phyloP scores from a whole-genome alignment of 2,329 filamentous ascomycete genomes.

The Fusarium newnesense region DNA sequence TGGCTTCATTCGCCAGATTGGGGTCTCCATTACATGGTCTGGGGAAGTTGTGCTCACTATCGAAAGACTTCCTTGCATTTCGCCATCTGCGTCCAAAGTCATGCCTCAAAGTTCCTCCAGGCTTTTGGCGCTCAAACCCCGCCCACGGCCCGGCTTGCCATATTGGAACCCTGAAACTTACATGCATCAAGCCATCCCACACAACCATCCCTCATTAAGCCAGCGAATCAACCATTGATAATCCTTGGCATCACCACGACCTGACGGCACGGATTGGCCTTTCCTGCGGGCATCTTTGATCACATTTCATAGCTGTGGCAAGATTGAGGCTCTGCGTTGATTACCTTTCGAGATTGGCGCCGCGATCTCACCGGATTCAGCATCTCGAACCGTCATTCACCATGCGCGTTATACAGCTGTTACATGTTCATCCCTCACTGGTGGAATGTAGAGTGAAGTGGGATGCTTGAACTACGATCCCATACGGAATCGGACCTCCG shows the following conservation, averaged over 20 bases:
- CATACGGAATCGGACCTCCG: conserved; percentile 4
- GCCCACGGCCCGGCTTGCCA: conserved; percentile 39
- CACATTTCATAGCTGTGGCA: conserved; percentile 6
- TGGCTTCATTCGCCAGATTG: conserved; percentile 25
- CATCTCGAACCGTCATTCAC: conserved; percentile 12
- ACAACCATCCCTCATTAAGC: conserved; percentile 22
- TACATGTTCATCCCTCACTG: conserved; percentile 36
- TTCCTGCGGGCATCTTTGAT: conserved; percentile 1
- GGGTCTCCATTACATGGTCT: conserved; percentile 15
- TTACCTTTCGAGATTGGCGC: conserved; percentile 5
- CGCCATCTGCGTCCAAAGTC: conserved; percentile 33
- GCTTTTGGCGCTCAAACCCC: conserved; percentile 27
- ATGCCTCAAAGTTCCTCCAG: conserved; percentile 33
- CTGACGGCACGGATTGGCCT: conserved; percentile 21
- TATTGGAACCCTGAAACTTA: conserved; percentile 18
- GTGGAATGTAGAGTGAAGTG: conserved; percentile 22
- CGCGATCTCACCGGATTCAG: conserved; percentile 15
- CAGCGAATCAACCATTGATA: conserved; percentile 26
- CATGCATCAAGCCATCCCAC: conserved; percentile 34
- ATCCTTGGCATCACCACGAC: conserved; percentile 21
- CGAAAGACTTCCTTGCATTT: conserved; percentile 25
- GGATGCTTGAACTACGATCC: conserved; percentile 14
- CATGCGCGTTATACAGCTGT: conserved; percentile 17
- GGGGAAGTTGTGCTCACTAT: conserved; percentile 5
- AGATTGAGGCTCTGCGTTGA: conserved; percentile 35